Percentiles rank a stretch among this genome's conserved stretches.
phyloP scores from a whole-genome alignment of 352 stramenopile species.

The Phytophthora megakarya region DNA sequence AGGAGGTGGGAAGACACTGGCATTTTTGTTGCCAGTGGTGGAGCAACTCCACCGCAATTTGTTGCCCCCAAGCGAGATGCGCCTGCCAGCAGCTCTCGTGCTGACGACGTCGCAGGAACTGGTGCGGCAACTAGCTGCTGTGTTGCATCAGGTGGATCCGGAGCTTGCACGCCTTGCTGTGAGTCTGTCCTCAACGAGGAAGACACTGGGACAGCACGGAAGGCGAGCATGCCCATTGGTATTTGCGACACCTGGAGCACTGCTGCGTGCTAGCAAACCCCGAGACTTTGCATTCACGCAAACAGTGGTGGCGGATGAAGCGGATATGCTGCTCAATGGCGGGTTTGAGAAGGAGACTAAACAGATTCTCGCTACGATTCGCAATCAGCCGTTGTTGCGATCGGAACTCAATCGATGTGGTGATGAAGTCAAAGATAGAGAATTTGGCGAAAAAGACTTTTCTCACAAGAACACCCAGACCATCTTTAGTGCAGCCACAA shows the following conservation, averaged over 20 bases:
- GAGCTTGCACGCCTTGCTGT: conserved; percentile 43
- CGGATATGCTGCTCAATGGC: conserved; percentile 79
- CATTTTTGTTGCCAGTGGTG: conserved; percentile 94
- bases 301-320: conserved; percentile 78
- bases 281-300: conserved; percentile 79
- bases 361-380: conserved; percentile 80
- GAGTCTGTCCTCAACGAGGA: conserved; percentile 61
- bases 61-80: conserved; percentile 42
- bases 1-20: conserved; percentile 95
- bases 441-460: conserved; percentile 32
- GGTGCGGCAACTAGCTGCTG: conserved; percentile 66
- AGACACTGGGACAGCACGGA: conserved; percentile 40
- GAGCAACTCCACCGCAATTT: conserved; percentile 30
- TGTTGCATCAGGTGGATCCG: conserved; percentile 49
- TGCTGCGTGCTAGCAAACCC: conserved; percentile 67
- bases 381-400: conserved; percentile 68
- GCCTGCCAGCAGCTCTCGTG: conserved; percentile 67
- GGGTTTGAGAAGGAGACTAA: conserved; percentile 83
- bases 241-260: conserved; percentile 64
- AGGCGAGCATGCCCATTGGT: conserved; percentile 52
- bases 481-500: conserved; percentile 83
- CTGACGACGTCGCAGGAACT: conserved; percentile 90
- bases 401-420: conserved; percentile 48
- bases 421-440: conserved; percentile 11
- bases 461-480: conserved; percentile 51